Evolutionary conservation across 768 basidiomycete genomes (phyloP).

Genomic region (Tulasnella sp.): DNA sequence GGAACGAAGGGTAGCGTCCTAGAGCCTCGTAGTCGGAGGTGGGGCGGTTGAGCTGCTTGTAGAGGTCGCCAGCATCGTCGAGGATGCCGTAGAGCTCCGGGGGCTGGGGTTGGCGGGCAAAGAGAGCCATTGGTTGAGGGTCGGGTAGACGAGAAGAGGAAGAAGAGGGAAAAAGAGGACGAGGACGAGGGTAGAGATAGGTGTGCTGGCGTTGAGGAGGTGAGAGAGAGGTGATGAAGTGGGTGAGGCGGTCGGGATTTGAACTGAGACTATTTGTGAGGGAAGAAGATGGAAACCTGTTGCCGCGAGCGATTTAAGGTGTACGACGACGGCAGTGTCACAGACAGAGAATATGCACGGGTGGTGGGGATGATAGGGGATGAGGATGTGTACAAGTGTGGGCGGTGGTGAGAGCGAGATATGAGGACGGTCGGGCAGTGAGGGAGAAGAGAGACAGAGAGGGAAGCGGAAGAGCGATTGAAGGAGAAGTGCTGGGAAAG

Average conservation of each 20-base stretch:
- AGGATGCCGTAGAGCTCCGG: slow-evolving; percentile 28
- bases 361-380: background rate
- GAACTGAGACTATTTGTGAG: slow-evolving; percentile 3
- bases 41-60: slow-evolving; percentile 27
- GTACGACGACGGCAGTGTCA: slow-evolving; percentile 2
- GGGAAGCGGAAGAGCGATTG: background rate
- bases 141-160: background rate
- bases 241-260: slow-evolving; percentile 5
- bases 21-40: slow-evolving; percentile 16
- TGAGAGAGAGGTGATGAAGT: background rate
- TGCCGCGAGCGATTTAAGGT: background rate
- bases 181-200: background rate
- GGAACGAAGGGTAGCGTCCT: slow-evolving; percentile 30
- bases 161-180: background rate
- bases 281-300: slow-evolving; percentile 1
- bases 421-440: background rate
- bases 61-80: slow-evolving; percentile 14
- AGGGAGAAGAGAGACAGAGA: background rate
- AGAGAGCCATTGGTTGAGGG: background rate
- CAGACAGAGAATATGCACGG: background rate
- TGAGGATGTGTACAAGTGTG: background rate
- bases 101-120: background rate
- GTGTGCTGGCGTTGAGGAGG: background rate
- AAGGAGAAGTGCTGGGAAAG: slow-evolving; percentile 6
- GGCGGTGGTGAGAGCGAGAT: background rate